Evolutionary conservation across 2,329 filamentous ascomycete genomes (phyloP).

Genomic region (Apiospora saccharicola): DNA sequence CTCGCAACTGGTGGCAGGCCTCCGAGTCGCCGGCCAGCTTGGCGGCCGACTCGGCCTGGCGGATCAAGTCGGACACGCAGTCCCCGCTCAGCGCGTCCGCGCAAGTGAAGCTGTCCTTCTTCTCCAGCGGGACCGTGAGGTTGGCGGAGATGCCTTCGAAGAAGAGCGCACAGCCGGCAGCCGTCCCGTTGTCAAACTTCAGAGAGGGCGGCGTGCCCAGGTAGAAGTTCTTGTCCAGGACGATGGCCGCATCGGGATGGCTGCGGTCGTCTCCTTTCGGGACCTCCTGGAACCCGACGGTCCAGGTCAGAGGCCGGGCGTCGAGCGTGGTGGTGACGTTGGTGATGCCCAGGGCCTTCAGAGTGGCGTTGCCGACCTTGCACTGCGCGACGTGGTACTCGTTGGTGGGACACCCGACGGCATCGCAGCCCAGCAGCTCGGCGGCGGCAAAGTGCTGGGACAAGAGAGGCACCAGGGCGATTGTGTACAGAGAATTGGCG

Average conservation of each 20-base stretch:
- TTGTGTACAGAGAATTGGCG: neutral
- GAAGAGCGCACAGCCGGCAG: neutral
- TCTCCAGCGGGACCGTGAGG: neutral
- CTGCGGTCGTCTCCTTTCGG: neutral
- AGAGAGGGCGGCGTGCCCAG: neutral
- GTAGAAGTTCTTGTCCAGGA: neutral
- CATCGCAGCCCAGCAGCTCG: neutral
- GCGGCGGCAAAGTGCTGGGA: neutral
- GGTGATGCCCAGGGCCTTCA: neutral
- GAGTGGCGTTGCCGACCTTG: neutral
- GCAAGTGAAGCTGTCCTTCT: neutral
- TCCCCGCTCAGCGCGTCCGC: neutral
- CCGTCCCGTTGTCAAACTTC: neutral
- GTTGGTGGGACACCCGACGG: constrained; percentile 1
- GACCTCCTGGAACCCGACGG: neutral
- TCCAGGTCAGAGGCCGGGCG: neutral
- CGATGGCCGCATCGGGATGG: neutral
- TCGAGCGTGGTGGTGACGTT: neutral
- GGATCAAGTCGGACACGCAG: neutral
- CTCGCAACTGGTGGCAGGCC: neutral
- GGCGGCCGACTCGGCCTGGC: constrained; percentile 2
- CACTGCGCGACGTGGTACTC: neutral
- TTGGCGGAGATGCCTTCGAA: neutral
- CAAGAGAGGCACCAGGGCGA: neutral
- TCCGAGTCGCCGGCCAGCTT: neutral